A percentile compares a stretch with the other conserved stretches of the same genome.
phyloP scores from a whole-genome alignment of 805 yeast species.

The Yamadazyma olivae region DNA sequence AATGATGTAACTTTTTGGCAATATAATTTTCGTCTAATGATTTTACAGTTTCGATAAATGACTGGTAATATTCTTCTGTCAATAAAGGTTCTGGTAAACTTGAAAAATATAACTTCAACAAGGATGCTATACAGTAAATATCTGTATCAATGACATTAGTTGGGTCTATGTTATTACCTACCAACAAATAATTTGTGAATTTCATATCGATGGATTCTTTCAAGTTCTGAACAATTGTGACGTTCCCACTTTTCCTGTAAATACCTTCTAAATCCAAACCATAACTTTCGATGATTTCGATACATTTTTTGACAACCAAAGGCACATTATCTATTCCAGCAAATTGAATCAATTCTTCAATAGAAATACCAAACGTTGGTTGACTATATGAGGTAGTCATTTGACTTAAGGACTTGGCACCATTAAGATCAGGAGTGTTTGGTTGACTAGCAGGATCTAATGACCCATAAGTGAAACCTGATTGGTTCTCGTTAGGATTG shows the following conservation, averaged over 20 bases:
- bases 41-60: conserved; percentile 68
- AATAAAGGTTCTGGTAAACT: conserved; percentile 85
- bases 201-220: conserved; percentile 70
- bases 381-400: conserved; percentile 18
- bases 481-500: conserved; percentile 4
- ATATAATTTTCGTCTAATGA: conserved; percentile 44
- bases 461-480: conserved; percentile 18
- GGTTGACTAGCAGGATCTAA: conserved; percentile 33
- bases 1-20: conserved; percentile 76
- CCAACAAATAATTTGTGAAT: conserved; percentile 56
- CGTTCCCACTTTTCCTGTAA: conserved; percentile 82
- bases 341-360: conserved; percentile 70
- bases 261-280: conserved; percentile 89
- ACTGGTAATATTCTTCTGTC: conserved; percentile 57
- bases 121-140: conserved; percentile 81
- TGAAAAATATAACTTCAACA: conserved; percentile 79
- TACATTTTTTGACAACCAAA: conserved; percentile 81
- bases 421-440: conserved; percentile 28
- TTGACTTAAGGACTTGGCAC: conserved; percentile 28
- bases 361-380: conserved; percentile 76
- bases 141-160: conserved; percentile 66
- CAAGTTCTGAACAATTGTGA: conserved; percentile 67
- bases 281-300: conserved; percentile 77
- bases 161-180: conserved; percentile 41
- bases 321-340: conserved; percentile 92